Evolutionary conservation across 208 protist genomes (phyloP), one percentile per base, ranked within the genome.

Genomic region (Leishmania braziliensis): DNA sequence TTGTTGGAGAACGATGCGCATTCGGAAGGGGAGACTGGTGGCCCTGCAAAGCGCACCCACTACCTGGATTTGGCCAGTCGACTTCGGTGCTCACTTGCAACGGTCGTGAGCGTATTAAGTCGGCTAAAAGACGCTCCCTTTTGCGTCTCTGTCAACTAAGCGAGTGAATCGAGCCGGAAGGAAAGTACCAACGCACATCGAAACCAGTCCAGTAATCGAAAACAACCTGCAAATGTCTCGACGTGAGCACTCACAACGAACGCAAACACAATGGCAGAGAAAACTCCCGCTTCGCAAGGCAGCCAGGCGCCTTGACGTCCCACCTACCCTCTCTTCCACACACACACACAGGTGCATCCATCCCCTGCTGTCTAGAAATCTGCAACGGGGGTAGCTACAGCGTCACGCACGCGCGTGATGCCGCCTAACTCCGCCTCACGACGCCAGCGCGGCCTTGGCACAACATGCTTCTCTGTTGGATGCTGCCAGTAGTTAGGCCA

Each of bases 401-500:
- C 84, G 69, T 95, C 91, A 26, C 88, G 75, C 48, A 98, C 95
- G 69, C 95, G 93, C 10, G 95, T 98, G 76, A 98, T 98, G 20
- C 92, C 92, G 39, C 90, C 93, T n/a, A 98, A 86, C 77, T 96
- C 89, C 10, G 87, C 87, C 46, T 93, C 85, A 29, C 95, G 90
- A 29, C 88, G 78, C 93, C 93, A 98, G 56, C 88, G 87, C 43
- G 92, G 91, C 70, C 86, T 81, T 39, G 95, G 95, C n/a, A 98
- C 88, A 0, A 98, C 92, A 75, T 98, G 93, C 33, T 58, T 70
- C 77, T 77, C 58, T 20, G 89, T 95, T 2, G 91, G 90, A 78
- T 98, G 95, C 81, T 98, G 95, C 95, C 95, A 98, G 77, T 91
- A 97, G 81, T 98, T 96, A 33, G 95, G 95, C 86, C 86, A 97